phyloP scores from a whole-genome alignment of 2,329 filamentous ascomycete species.

The Arthrinium puccinioides region DNA sequence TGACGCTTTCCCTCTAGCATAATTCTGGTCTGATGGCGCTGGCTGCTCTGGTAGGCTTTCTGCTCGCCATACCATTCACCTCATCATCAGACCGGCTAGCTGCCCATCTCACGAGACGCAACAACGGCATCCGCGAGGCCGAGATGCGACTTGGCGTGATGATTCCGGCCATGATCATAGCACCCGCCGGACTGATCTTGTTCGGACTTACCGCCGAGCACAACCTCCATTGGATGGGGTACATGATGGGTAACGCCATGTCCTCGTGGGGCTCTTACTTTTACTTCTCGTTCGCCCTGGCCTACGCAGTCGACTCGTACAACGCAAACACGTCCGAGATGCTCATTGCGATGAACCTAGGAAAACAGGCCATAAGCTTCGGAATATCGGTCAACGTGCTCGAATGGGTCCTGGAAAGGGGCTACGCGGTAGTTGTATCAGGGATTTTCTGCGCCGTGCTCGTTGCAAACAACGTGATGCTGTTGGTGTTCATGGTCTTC shows the following conservation, averaged over 20 bases:
- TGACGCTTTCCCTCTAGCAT: slow-evolving; percentile 11
- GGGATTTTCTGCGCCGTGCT: slow-evolving; percentile 42
- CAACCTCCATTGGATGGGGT: slow-evolving; percentile 36
- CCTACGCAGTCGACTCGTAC: slow-evolving; percentile 54
- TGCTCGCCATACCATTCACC: slow-evolving; percentile 29
- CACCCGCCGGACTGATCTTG: slow-evolving; percentile 28
- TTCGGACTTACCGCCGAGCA: slow-evolving; percentile 28
- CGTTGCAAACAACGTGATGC: slow-evolving; percentile 38
- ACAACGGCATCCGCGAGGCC: slow-evolving; percentile 33
- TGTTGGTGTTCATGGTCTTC: slow-evolving; percentile 41
- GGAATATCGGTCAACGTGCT: slow-evolving; percentile 42
- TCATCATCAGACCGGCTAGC: slow-evolving; percentile 29
- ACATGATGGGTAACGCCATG: slow-evolving; percentile 42
- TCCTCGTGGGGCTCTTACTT: slow-evolving; percentile 43
- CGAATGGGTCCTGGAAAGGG: slow-evolving; percentile 40
- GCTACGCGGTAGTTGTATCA: slow-evolving; percentile 43
- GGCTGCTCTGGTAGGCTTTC: slow-evolving; percentile 28
- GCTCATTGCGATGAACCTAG: slow-evolving; percentile 53
- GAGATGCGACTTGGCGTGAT: slow-evolving; percentile 32
- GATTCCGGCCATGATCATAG: slow-evolving; percentile 24
- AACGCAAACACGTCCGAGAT: slow-evolving; percentile 53
- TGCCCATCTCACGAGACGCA: slow-evolving; percentile 27
- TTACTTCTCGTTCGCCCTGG: slow-evolving; percentile 50
- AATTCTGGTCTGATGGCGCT: slow-evolving; percentile 18
- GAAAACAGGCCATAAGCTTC: slow-evolving; percentile 48